Evolutionary conservation across 2,329 filamentous ascomycete genomes (phyloP).

Genomic region (Xenosphaeropsis pyriputrescens): DNA sequence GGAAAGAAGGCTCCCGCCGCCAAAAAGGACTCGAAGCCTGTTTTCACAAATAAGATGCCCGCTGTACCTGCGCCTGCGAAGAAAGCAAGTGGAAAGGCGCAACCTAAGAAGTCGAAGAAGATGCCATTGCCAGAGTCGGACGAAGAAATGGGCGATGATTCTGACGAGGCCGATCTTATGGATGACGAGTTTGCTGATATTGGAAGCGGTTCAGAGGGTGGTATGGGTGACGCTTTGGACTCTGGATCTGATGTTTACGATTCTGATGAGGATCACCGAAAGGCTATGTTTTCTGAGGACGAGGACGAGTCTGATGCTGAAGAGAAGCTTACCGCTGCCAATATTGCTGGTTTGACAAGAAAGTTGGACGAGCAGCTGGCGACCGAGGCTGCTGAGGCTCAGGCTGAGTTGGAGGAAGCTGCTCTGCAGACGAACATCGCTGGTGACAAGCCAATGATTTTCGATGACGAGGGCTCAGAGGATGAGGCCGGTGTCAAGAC

Average conservation of each 20-base stretch:
- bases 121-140: constrained; percentile 26
- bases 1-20: constrained; percentile 17
- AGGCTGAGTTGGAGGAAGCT: constrained; percentile 72
- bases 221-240: constrained; percentile 37
- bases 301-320: constrained; percentile 79
- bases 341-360: constrained; percentile 81
- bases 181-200: constrained; percentile 25
- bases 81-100: constrained; percentile 18
- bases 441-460: constrained; percentile 54
- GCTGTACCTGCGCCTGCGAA: constrained; percentile 19
- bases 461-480: constrained; percentile 48
- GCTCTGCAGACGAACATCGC: constrained; percentile 90
- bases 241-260: constrained; percentile 23
- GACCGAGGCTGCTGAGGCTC: constrained; percentile 67
- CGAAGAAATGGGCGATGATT: constrained; percentile 22
- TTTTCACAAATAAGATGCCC: constrained; percentile 6
- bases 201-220: constrained; percentile 15
- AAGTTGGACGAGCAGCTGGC: constrained; percentile 69
- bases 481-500: constrained; percentile 42
- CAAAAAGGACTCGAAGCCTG: constrained; percentile 17
- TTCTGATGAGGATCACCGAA: constrained; percentile 38
- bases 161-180: constrained; percentile 30
- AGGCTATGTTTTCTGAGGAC: constrained; percentile 87
- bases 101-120: constrained; percentile 19
- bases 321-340: constrained; percentile 85